Evolutionary conservation across 805 yeast genomes (phyloP), one percentile per base, ranked within the genome.

Genomic region (Metschnikowia lachancei): DNA sequence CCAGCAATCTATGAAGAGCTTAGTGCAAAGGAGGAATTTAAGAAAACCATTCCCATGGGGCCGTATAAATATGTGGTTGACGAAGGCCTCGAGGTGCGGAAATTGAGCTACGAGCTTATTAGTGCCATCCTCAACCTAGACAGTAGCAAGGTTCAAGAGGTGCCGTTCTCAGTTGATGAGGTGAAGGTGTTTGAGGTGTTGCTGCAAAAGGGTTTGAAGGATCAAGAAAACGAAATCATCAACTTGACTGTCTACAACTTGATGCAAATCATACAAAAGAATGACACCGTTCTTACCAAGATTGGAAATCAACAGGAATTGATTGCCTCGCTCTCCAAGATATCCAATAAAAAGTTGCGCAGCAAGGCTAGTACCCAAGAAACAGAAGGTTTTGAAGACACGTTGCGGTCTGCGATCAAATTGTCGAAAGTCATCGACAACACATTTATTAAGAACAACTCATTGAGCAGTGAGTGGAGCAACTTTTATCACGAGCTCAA

Each of bases 1-100:
- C 81, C 86, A 0, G 58, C 62, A 0, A 65, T 86, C 2, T 76
- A 76, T 53, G 66, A 64, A 4, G 88, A 85, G 57, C 70, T 86
- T 38, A 65, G 64, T 11, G 72, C 82, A 1, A 77, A 77, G 52
- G 76, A 74, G 28, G 76, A 78, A 46, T 82, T 79, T 56, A 78
- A 84, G 37, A 82, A 82, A 45, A 69, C 75, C 16, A 82, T 88
- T 29, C 85, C 83, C 39, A 87, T 89, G 80, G 96, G 96, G 1
- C 95, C 95, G 0, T 87, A 85, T 70, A 87, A 86, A 59, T 91
- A 87, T 60, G 81, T 82, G 50, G 77, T 87, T 33, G 96, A 88
- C 57, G 84, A 83, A 53, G 94, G 90, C 0, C 69, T 86, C 33
- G 88, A 82, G 49, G 78, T 81, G 48, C 74, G 96, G 44, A 85